Conservation (phyloP, 257 asterid species). For the Solanum ahanhuiri region DNA sequence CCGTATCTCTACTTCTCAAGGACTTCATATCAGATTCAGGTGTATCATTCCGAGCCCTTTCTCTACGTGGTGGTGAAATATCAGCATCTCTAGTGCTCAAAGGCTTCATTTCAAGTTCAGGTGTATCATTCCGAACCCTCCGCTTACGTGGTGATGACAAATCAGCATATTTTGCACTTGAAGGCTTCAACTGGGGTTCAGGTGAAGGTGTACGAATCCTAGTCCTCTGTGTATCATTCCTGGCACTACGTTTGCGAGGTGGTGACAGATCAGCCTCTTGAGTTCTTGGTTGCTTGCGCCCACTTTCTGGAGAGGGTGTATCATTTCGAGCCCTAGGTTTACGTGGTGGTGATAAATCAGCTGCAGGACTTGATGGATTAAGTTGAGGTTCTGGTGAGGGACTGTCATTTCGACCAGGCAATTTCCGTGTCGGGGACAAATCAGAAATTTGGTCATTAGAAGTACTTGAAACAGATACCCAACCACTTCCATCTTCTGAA, state of each 20-base stretch:
- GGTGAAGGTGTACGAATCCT: not conserved
- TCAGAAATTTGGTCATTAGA: slow-evolving; percentile 12
- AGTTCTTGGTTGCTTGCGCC: not conserved
- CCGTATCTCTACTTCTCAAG: not conserved
- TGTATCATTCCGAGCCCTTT: slow-evolving; percentile 32
- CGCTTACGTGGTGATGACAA: slow-evolving; percentile 9
- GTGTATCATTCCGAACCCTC: slow-evolving; percentile 34
- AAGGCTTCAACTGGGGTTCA: not conserved
- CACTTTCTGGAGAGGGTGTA: slow-evolving; percentile 1
- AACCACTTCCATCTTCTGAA: slow-evolving; percentile 97
- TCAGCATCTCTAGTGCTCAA: not conserved
- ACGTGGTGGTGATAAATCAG: slow-evolving; percentile 4
- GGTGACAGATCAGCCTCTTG: slow-evolving; percentile 35
- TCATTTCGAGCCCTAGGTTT: not conserved
- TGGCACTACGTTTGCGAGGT: slow-evolving; percentile 35
- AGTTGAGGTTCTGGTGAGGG: slow-evolving; percentile 14
- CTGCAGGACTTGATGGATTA: not conserved
- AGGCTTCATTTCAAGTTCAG: slow-evolving; percentile 25
- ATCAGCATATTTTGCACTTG: slow-evolving; percentile 2
- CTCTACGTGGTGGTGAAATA: slow-evolving; percentile 14
- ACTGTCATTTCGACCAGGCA: slow-evolving; percentile 4
- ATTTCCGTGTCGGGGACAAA: slow-evolving; percentile 16
- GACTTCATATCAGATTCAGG: slow-evolving; percentile 30
- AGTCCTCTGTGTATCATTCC: not conserved
- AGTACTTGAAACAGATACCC: slow-evolving; percentile 46